These are phyloP conservation scores for Fraxinus paxiana DNA, from an alignment of 305 asterid species.

Conservation along the genomic window DNA sequence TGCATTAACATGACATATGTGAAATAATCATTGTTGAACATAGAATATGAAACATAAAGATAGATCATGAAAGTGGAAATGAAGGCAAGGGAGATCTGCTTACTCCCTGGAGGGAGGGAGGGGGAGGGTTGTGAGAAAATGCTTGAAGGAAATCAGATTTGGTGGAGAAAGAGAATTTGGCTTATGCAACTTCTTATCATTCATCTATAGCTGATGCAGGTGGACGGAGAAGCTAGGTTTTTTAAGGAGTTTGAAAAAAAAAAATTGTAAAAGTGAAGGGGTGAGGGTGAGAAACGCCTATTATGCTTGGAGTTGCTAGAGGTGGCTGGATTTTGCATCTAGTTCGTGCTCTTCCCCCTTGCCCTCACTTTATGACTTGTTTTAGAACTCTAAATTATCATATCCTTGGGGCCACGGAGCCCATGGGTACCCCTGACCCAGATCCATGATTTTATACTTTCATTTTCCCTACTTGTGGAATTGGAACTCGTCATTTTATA, in stretches of 20 bases:
- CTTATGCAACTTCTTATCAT: not conserved
- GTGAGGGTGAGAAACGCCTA: not conserved
- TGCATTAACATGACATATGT: not conserved
- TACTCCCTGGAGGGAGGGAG: not conserved
- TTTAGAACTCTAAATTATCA: not conserved
- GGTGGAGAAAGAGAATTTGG: not conserved
- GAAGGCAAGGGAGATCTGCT: not conserved
- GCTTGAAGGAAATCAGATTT: not conserved
- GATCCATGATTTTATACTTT: not conserved
- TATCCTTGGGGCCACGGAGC: not conserved
- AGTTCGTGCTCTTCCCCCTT: not conserved
- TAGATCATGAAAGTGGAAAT: not conserved
- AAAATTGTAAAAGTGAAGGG: not conserved
- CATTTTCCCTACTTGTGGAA: not conserved
- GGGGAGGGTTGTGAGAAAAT: not conserved
- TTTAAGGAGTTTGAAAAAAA: not conserved
- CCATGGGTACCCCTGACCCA: not conserved
- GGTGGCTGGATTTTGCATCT: slow-evolving; percentile 2
- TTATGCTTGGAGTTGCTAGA: slow-evolving; percentile 4
- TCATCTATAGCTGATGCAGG: slow-evolving; percentile 3
- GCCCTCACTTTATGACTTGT: not conserved
- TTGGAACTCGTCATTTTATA: not conserved
- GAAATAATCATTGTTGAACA: not conserved
- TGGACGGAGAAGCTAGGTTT: not conserved
- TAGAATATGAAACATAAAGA: slow-evolving; percentile 2